Evolutionary conservation across 257 asterid species (phyloP).

Genomic region (Anisodus tanguticus): DNA sequence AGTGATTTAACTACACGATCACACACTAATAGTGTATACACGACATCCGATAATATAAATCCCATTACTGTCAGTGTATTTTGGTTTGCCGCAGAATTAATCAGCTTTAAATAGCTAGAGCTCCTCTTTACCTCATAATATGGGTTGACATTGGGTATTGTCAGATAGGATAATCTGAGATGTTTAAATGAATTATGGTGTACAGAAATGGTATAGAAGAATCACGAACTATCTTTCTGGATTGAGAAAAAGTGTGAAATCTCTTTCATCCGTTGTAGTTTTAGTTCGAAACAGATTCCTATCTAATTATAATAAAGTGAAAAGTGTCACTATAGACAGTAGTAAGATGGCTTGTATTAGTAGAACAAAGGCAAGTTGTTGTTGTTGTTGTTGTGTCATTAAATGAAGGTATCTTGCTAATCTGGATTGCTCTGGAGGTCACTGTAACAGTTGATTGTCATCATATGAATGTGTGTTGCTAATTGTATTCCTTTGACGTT

Average conservation of each 20-base stretch:
- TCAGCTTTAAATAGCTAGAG: not conserved
- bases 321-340: not conserved
- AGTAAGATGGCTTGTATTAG: not conserved
- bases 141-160: not conserved
- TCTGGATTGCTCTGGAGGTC: slow-evolving; percentile 5
- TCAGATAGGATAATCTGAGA: not conserved
- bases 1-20: not conserved
- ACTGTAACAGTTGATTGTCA: not conserved
- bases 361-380: not conserved
- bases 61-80: not conserved
- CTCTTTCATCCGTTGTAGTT: not conserved
- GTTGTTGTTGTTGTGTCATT: not conserved
- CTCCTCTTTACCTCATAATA: not conserved
- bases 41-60: not conserved
- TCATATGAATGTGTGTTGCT: not conserved
- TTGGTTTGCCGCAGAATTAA: not conserved
- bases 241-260: not conserved
- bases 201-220: not conserved
- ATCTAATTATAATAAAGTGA: not conserved
- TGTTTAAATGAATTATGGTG: not conserved
- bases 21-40: not conserved
- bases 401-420: not conserved
- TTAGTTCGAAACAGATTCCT: not conserved
- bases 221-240: not conserved
- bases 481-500: not conserved